Percentiles rank a stretch among this genome's conserved stretches.
Evolutionary conservation across 805 yeast genomes (phyloP).

Genomic region (Yarrowia osloensis): DNA sequence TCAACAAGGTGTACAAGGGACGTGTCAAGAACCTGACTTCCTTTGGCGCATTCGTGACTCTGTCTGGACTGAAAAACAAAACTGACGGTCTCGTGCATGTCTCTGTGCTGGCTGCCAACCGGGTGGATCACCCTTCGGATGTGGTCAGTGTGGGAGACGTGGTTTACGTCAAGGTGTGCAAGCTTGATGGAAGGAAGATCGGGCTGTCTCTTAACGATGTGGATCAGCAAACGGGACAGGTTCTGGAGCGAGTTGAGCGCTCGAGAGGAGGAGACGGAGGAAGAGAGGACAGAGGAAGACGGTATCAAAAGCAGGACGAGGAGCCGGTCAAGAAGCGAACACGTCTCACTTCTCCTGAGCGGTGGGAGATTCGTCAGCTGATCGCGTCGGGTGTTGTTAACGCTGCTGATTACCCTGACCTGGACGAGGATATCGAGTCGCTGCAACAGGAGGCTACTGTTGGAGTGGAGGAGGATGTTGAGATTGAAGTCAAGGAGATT

Average conservation of each 20-base stretch:
- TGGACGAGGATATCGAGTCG: slow-evolving; percentile 47
- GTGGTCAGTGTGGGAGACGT: slow-evolving; percentile 57
- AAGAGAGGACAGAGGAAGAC: slow-evolving; percentile 13
- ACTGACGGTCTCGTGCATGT: slow-evolving; percentile 69
- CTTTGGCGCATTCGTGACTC: slow-evolving; percentile 77
- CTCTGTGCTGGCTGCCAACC: slow-evolving; percentile 57
- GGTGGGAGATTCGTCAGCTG: slow-evolving; percentile 86
- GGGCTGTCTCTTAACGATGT: slow-evolving; percentile 69
- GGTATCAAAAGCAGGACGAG: neutral
- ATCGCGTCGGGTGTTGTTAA: slow-evolving; percentile 75
- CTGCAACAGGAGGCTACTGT: slow-evolving; percentile 43
- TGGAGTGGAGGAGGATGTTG: slow-evolving; percentile 55
- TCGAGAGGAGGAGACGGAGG: slow-evolving; percentile 25
- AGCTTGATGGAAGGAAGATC: slow-evolving; percentile 49
- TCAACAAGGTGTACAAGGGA: slow-evolving; percentile 61
- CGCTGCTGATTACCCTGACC: slow-evolving; percentile 68
- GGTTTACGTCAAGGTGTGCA: slow-evolving; percentile 63
- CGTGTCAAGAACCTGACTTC: slow-evolving; percentile 57
- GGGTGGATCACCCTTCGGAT: slow-evolving; percentile 62
- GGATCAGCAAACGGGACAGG: slow-evolving; percentile 68
- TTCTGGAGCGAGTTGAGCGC: slow-evolving; percentile 26
- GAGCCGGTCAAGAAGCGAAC: slow-evolving; percentile 38
- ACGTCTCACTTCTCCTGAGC: slow-evolving; percentile 77
- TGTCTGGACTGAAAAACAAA: slow-evolving; percentile 46
- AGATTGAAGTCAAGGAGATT: slow-evolving; percentile 68